Evolutionary conservation across 2,329 filamentous ascomycete species (phyloP).

Genomic region (Paraconiothyrium sp.): DNA sequence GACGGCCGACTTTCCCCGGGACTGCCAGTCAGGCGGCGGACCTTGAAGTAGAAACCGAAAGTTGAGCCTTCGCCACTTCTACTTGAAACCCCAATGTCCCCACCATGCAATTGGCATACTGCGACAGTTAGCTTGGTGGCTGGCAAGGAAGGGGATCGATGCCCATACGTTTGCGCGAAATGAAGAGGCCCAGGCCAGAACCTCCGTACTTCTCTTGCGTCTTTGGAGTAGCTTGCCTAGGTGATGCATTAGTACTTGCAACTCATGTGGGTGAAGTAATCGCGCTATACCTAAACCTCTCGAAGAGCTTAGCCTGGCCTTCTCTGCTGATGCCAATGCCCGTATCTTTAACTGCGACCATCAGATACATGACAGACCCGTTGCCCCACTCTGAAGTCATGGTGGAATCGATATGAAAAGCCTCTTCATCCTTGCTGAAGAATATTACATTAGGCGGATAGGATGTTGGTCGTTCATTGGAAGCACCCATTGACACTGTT

Average conservation of each 20-base stretch:
- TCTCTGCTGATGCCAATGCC: conserved; percentile 54
- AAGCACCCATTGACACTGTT: conserved; percentile 54
- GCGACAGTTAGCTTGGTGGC: conserved; percentile 17
- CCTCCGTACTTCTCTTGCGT: conserved; percentile 55
- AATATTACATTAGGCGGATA: conserved; percentile 58
- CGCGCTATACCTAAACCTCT: conserved; percentile 50
- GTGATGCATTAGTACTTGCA: conserved; percentile 4
- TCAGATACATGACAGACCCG: conserved; percentile 52
- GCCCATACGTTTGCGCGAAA: conserved; percentile 47
- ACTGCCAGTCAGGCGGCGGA: conserved; percentile 35
- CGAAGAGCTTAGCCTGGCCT: conserved; percentile 54
- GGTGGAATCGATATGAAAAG: conserved; percentile 54
- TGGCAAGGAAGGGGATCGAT: too few species aligned
- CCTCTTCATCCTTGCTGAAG: conserved; percentile 49
- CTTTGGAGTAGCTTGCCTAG: conserved; percentile 50
- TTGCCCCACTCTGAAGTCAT: conserved; percentile 53
- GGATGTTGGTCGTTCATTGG: conserved; percentile 46
- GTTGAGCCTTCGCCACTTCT: conserved; percentile 49
- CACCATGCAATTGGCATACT: conserved; percentile 51
- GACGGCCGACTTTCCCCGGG: conserved; percentile 36
- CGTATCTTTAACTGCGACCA: conserved; percentile 56
- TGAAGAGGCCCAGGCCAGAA: conserved; percentile 50
- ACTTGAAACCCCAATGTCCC: conserved; percentile 49
- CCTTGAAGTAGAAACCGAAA: conserved; percentile 51
- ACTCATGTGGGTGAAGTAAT: conserved; percentile 25